Percentiles rank a stretch among this genome's conserved stretches.
Evolutionary conservation across 345 rosid genomes (phyloP).

Genomic region (Gossypium rotundifolium): DNA sequence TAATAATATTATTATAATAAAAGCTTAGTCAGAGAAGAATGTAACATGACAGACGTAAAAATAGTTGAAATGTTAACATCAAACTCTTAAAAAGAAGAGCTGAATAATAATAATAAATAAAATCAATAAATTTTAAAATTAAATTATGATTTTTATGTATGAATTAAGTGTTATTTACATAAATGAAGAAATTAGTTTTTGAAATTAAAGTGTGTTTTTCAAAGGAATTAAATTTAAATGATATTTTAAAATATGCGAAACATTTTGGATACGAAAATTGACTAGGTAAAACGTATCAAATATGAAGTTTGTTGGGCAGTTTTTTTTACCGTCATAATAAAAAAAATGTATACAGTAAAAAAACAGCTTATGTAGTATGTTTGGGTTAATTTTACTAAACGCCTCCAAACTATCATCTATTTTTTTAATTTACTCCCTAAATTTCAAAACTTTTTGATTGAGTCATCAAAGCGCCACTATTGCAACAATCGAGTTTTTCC

Average conservation of each 20-base stretch:
- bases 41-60: slow-evolving; percentile 5
- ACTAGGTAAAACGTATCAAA: neutral
- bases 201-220: no score
- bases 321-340: neutral
- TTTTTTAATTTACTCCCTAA: no score
- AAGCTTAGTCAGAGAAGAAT: slow-evolving; percentile 1
- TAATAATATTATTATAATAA: neutral
- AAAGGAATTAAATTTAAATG: no score
- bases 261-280: neutral
- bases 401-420: no score
- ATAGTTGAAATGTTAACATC: slow-evolving; percentile 9
- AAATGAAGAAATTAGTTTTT: no score
- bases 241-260: neutral
- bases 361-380: neutral
- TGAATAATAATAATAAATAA: neutral
- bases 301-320: neutral
- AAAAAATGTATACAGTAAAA: neutral
- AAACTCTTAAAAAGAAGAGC: slow-evolving; percentile 7
- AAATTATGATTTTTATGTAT: neutral
- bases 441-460: no score
- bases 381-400: no score
- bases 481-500: no score
- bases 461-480: no score
- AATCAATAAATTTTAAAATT: neutral
- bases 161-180: no score